These are phyloP conservation scores for Morella rubra DNA, from an alignment of 306 rosid species.

Conservation along the genomic window DNA sequence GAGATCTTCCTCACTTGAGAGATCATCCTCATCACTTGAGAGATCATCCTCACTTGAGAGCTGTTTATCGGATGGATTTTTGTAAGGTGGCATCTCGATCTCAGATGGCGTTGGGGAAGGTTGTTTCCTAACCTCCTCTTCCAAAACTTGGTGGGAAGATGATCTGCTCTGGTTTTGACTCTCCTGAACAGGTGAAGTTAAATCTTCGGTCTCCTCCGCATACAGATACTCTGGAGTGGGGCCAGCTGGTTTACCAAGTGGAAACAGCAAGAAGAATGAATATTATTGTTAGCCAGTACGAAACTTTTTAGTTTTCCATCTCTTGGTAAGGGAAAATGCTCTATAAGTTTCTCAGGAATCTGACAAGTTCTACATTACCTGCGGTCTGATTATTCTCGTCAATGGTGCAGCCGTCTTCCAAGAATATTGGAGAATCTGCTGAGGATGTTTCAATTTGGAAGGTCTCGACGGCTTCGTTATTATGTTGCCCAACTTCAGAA, in stretches of 20 bases:
- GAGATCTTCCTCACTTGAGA: too few species aligned
- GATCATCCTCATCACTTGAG: too few species aligned
- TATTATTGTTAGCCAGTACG: too few species aligned
- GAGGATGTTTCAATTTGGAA: not conserved
- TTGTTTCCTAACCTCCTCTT: too few species aligned
- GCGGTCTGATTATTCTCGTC: not conserved
- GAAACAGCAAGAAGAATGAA: not conserved
- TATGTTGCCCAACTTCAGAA: not conserved
- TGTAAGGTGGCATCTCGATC: not conserved
- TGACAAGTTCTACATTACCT: slow-evolving; percentile 12
- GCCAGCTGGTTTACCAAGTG: slow-evolving; percentile 1
- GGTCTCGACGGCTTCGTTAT: not conserved
- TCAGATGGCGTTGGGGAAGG: not conserved
- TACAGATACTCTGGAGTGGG: not conserved
- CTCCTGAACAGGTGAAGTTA: not conserved
- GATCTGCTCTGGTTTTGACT: not conserved
- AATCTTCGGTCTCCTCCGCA: not conserved
- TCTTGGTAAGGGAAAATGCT: too few species aligned
- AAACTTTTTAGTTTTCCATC: too few species aligned
- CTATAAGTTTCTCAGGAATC: too few species aligned
- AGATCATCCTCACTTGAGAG: too few species aligned
- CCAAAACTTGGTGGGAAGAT: not conserved
- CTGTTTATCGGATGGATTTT: not conserved
- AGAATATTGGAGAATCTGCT: not conserved
- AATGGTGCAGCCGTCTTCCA: not conserved